A percentile compares a stretch with the other conserved stretches of the same genome.
These are phyloP conservation scores for Ogataea neopini DNA, from an alignment of 805 yeast species.

Conservation along the genomic window DNA sequence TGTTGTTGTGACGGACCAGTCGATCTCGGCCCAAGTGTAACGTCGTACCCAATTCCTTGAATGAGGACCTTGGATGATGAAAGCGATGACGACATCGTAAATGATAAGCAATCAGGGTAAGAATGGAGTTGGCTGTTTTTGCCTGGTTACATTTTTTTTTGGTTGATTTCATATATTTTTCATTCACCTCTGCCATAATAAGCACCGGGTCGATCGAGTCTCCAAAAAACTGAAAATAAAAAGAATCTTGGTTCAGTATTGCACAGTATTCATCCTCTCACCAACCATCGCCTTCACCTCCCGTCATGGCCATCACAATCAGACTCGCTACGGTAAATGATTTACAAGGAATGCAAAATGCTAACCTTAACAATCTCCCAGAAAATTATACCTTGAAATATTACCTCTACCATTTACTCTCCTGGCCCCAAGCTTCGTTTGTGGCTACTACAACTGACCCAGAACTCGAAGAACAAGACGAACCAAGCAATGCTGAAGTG, in stretches of 20 bases:
- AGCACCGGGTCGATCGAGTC: conserved; percentile 2
- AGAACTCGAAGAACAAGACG: conserved; percentile 31
- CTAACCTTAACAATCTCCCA: conserved; percentile 87
- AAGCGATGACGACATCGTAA: conserved; percentile 23
- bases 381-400: conserved; percentile 92
- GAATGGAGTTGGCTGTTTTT: no score
- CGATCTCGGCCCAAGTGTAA: conserved; percentile 32
- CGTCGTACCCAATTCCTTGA: conserved; percentile 33
- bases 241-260: no score
- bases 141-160: not conserved
- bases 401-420: conserved; percentile 87
- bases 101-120: no score
- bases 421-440: conserved; percentile 98
- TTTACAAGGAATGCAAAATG: conserved; percentile 93
- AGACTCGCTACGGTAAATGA: conserved; percentile 86
- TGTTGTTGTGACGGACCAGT: conserved; percentile 25
- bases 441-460: conserved; percentile 84
- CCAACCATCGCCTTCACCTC: no score
- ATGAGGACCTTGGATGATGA: conserved; percentile 20
- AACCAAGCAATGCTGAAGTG: conserved; percentile 10
- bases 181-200: conserved; percentile 9
- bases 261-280: no score
- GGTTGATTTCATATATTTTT: no score
- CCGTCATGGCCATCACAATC: conserved; percentile 75
- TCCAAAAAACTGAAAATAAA: no score